phyloP scores from a whole-genome alignment of 2,329 filamentous ascomycete genomes.

The Colletotrichum lindemuthianum region DNA sequence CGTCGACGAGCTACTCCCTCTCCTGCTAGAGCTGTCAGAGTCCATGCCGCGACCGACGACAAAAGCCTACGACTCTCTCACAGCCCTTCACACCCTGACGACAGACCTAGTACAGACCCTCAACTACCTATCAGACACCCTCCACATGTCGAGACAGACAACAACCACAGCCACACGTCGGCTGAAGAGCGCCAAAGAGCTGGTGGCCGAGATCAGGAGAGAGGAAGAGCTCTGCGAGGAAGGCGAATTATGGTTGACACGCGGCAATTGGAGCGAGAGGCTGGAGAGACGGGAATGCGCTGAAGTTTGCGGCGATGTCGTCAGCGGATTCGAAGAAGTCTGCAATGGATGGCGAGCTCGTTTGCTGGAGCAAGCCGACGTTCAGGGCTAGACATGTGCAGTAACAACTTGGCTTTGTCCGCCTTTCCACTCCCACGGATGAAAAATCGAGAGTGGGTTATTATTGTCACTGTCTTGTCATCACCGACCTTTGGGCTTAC shows the following conservation, averaged over 20 bases:
- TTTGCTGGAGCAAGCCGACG: conserved; percentile 72
- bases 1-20: conserved; percentile 74
- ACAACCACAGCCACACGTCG: conserved; percentile 83
- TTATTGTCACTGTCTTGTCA: background rate
- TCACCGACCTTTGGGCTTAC: no score
- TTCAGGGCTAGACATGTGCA: conserved; percentile 42
- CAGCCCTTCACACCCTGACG: conserved; percentile 75
- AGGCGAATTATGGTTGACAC: conserved; percentile 82
- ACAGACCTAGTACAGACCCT: conserved; percentile 81
- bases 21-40: conserved; percentile 72
- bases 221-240: conserved; percentile 87
- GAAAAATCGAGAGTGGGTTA: background rate
- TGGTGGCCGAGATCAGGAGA: conserved; percentile 84
- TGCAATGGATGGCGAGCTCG: conserved; percentile 86
- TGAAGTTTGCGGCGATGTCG: conserved; percentile 84
- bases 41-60: conserved; percentile 74
- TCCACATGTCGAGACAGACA: conserved; percentile 93
- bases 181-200: conserved; percentile 82
- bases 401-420: background rate
- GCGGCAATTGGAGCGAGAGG: conserved; percentile 84
- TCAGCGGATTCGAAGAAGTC: conserved; percentile 90
- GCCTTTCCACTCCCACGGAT: background rate
- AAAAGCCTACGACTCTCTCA: conserved; percentile 71
- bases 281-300: conserved; percentile 83
- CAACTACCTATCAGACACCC: conserved; percentile 86